A percentile compares a stretch with the other conserved stretches of the same genome.
phyloP scores from a whole-genome alignment of 23 red algal species.

The Chondrus crispus region DNA sequence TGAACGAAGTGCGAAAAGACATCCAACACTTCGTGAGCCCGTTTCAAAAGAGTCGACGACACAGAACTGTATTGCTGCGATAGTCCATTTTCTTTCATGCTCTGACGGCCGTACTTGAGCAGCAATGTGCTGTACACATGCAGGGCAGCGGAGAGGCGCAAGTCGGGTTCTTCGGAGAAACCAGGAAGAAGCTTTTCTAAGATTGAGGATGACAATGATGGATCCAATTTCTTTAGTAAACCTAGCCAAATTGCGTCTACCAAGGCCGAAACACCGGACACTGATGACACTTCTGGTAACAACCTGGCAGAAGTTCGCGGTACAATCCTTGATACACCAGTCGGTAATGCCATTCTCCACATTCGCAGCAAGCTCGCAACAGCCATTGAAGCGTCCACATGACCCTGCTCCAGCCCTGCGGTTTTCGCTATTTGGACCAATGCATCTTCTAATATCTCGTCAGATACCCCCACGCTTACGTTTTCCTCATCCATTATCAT shows the following conservation, averaged over 20 bases:
- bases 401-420: slow-evolving; percentile 15
- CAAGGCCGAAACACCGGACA: slow-evolving; percentile 11
- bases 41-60: slow-evolving; percentile 12
- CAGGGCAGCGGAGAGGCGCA: slow-evolving; percentile 1
- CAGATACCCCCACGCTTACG: slow-evolving; percentile 10
- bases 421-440: slow-evolving; percentile 14
- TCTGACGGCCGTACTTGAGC: slow-evolving; percentile 26
- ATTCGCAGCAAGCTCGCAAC: slow-evolving; percentile 58
- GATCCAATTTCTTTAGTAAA: slow-evolving; percentile 50
- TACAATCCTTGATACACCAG: background rate
- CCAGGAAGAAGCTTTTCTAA: slow-evolving; percentile 43
- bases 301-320: slow-evolving; percentile 27
- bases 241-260: slow-evolving; percentile 71
- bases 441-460: slow-evolving; percentile 48
- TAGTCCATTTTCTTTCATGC: slow-evolving; percentile 44
- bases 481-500: slow-evolving; percentile 36
- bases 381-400: slow-evolving; percentile 51
- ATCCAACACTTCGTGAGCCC: slow-evolving; percentile 29
- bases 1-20: background rate
- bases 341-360: slow-evolving; percentile 54
- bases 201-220: slow-evolving; percentile 36
- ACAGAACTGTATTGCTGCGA: slow-evolving; percentile 25
- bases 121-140: slow-evolving; percentile 35
- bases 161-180: background rate
- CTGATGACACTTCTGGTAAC: background rate